Evolutionary conservation across 805 yeast species (phyloP).

Genomic region (Wickerhamiella sergipiensis): DNA sequence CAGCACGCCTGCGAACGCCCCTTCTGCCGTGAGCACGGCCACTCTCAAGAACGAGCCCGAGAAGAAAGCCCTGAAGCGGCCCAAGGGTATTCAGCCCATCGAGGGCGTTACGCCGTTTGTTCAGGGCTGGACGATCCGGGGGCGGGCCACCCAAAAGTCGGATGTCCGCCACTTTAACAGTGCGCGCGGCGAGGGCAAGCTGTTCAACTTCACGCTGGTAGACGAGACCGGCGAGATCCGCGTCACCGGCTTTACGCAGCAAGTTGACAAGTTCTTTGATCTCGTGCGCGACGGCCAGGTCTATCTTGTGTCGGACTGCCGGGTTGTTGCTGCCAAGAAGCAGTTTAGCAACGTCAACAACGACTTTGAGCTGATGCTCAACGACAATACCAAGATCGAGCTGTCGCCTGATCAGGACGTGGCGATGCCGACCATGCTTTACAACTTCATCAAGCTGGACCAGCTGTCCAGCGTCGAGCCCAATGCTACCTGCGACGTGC

Average conservation of each 20-base stretch:
- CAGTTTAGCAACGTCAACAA: conserved; percentile 73
- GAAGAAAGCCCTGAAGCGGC: background rate
- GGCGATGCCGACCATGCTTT: conserved; percentile 64
- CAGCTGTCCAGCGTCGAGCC: conserved; percentile 30
- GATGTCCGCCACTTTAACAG: conserved; percentile 83
- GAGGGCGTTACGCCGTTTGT: conserved; percentile 66
- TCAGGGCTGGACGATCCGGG: conserved; percentile 83
- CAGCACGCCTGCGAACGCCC: background rate
- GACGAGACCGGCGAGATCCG: conserved; percentile 95
- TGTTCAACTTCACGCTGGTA: conserved; percentile 73
- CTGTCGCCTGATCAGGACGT: conserved; percentile 42
- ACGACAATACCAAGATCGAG: conserved; percentile 61
- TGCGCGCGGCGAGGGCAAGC: conserved; percentile 75
- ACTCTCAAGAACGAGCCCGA: background rate
- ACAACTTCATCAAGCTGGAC: conserved; percentile 56
- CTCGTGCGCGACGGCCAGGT: conserved; percentile 78
- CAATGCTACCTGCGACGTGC: conserved; percentile 66
- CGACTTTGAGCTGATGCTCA: conserved; percentile 77
- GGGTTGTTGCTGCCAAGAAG: conserved; percentile 72
- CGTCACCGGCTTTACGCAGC: conserved; percentile 86
- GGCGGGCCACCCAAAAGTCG: conserved; percentile 77
- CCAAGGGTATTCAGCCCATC: conserved; percentile 15
- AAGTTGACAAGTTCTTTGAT: conserved; percentile 67
- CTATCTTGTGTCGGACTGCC: conserved; percentile 62
- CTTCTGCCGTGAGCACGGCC: background rate